Conservation (phyloP, 768 basidiomycete genomes). For the Pleurotus citrinopileatus region DNA sequence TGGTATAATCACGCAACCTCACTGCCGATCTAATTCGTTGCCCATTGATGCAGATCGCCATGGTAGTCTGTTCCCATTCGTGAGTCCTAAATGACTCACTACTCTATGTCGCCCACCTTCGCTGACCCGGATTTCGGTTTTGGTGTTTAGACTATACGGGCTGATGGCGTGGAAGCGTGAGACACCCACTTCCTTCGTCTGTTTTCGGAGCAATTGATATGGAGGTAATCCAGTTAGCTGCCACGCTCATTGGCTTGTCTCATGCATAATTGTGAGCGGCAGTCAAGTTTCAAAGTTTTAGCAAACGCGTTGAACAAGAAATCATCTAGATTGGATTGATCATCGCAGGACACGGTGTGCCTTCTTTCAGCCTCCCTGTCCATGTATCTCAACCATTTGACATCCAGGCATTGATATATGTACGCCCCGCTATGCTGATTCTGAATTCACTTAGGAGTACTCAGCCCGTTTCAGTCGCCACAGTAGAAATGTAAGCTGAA, state of each 20-base stretch:
- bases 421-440: too few species aligned
- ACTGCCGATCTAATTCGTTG: background rate
- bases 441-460: too few species aligned
- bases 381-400: too few species aligned
- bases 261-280: background rate
- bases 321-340: background rate
- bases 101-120: too few species aligned
- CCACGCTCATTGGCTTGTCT: background rate
- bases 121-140: too few species aligned
- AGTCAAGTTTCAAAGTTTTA: too few species aligned
- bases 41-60: background rate
- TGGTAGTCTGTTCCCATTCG: background rate
- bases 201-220: background rate
- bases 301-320: too few species aligned
- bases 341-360: too few species aligned
- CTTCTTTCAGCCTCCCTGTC: too few species aligned
- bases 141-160: background rate
- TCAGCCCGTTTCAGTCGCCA: too few species aligned
- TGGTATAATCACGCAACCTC: background rate
- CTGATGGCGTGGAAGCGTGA: background rate
- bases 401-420: too few species aligned
- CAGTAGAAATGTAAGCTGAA: background rate
- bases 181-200: background rate
- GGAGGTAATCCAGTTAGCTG: background rate
- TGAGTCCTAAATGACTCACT: background rate